Evolutionary conservation across 257 asterid genomes (phyloP), one percentile per base, ranked within the genome.

Genomic region (Rhazya stricta): DNA sequence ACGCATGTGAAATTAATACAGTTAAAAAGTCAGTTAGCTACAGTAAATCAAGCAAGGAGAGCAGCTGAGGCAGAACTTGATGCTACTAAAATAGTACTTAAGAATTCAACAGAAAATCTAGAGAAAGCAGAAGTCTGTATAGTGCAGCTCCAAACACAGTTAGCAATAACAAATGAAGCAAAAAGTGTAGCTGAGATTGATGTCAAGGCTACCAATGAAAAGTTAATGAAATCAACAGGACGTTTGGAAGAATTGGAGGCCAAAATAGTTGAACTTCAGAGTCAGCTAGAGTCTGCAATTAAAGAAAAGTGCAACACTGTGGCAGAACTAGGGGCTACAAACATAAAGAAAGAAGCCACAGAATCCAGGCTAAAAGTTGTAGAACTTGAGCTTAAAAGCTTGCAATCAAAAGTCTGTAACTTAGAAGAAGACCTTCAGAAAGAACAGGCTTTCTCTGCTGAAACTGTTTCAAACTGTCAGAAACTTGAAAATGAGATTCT

Each of bases 1-100:
- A 82, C 77, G 3, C 81, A 78, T 76, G 74, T 72, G 62, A 77
- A 84, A 69, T 57, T 86, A 72, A 79, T 50, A 46, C 86, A 85
- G 50, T 73, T 91, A 73, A 81, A 81, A 77, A 75, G 63, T 68
- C 84, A 91, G 80, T 82, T 90, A 72, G 79, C 81, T 75, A 65
- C 30, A 66, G 90, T 83, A 42, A 82, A 81, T 74, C 89, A 90
- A 85, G 85, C 76, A 74, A 88, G 80, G 79, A 87, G 76, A 78
- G 85, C 80, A 13, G 78, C 78, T 32, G 81, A 84, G 79, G 80
- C 79, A 74, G 88, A 88, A 84, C 73, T 83, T 13, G 85, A 79
- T 74, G 19, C 36, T 66, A 48, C 87, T 29, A 83, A 84, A 74
- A 67, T 29, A 42, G 80, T 82, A 83, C 87, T 89, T 56, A 51